Evolutionary conservation across 768 basidiomycete species (phyloP).

Genomic region (Xerocomellus dryophilus): DNA sequence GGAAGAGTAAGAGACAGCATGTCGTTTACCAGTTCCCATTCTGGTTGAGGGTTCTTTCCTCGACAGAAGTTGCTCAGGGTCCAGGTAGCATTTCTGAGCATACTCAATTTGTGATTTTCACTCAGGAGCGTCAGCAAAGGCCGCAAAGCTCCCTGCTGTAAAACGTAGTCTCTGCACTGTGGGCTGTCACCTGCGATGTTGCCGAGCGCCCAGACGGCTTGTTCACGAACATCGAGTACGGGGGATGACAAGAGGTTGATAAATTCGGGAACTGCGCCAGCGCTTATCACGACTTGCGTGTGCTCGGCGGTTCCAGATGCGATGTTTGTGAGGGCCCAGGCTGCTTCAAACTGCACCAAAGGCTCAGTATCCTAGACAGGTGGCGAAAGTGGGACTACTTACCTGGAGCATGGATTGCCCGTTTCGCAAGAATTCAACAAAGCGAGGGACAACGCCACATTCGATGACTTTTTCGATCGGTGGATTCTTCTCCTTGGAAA

Average conservation of each 20-base stretch:
- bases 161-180: slow-evolving; percentile 93
- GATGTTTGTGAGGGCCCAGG: slow-evolving; percentile 97
- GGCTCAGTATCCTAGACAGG: slow-evolving; percentile 7
- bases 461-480: slow-evolving; percentile 98
- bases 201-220: slow-evolving; percentile 98
- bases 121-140: slow-evolving; percentile 87
- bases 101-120: slow-evolving; percentile 98
- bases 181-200: slow-evolving; percentile 99
- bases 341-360: slow-evolving; percentile 82
- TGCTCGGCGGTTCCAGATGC: slow-evolving; percentile 98
- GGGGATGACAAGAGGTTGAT: slow-evolving; percentile 94
- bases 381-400: slow-evolving; percentile 17
- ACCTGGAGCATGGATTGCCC: slow-evolving; percentile 87
- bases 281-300: slow-evolving; percentile 95
- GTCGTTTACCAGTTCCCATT: slow-evolving; percentile 86
- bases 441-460: slow-evolving; percentile 94
- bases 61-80: slow-evolving; percentile 99
- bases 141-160: slow-evolving; percentile 87
- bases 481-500: slow-evolving; percentile 99
- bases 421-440: slow-evolving; percentile 87
- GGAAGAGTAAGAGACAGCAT: slow-evolving; percentile 3
- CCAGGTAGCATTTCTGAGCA: slow-evolving; percentile 99
- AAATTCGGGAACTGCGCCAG: slow-evolving; percentile 94
- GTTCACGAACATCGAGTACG: slow-evolving; percentile 95
- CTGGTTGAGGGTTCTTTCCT: slow-evolving; percentile 96